A percentile compares a stretch with the other conserved stretches of the same genome.
phyloP scores from a whole-genome alignment of 2,329 filamentous ascomycete species.

The Aspergillus japonicus region DNA sequence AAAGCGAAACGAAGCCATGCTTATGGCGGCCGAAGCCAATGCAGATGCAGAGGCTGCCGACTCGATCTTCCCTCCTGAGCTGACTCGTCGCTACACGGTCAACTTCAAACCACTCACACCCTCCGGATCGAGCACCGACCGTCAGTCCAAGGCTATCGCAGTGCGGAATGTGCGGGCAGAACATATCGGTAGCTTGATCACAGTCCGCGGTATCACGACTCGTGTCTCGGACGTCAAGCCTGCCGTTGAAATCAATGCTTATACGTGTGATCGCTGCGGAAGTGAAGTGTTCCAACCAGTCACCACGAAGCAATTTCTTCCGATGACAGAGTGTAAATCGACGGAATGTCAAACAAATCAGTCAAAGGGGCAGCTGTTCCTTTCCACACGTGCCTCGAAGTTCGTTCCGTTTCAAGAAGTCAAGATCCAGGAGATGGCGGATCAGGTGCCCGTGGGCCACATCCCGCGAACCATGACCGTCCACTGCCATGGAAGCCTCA shows the following conservation, averaged over 20 bases:
- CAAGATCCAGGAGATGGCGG: conserved; percentile 98
- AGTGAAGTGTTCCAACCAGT: conserved; percentile 98
- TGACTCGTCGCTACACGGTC: conserved; percentile 90
- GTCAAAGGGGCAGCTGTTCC: conserved; percentile 86
- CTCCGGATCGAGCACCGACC: conserved; percentile 63
- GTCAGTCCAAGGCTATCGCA: conserved; percentile 67
- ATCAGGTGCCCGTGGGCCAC: conserved; percentile 96
- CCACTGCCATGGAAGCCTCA: conserved; percentile 82
- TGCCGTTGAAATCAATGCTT: conserved; percentile 94
- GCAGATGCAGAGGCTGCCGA: conserved; percentile 65
- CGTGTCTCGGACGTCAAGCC: conserved; percentile 97
- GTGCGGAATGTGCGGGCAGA: conserved; percentile 91
- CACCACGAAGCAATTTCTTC: conserved; percentile 84
- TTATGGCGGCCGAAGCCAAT: conserved; percentile 63
- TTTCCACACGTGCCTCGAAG: conserved; percentile 93
- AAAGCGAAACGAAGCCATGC: conserved; percentile 76
- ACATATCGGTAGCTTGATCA: conserved; percentile 89
- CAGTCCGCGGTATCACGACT: conserved; percentile 88
- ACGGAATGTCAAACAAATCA: conserved; percentile 88
- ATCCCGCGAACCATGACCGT: conserved; percentile 90
- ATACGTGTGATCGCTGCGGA: conserved; percentile 94
- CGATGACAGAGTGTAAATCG: conserved; percentile 82
- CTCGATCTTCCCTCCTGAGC: conserved; percentile 83
- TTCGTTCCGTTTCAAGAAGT: conserved; percentile 97
- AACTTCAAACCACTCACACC: conserved; percentile 92